Conservation (phyloP, 345 rosid genomes). For the Corchorus olitorius region DNA sequence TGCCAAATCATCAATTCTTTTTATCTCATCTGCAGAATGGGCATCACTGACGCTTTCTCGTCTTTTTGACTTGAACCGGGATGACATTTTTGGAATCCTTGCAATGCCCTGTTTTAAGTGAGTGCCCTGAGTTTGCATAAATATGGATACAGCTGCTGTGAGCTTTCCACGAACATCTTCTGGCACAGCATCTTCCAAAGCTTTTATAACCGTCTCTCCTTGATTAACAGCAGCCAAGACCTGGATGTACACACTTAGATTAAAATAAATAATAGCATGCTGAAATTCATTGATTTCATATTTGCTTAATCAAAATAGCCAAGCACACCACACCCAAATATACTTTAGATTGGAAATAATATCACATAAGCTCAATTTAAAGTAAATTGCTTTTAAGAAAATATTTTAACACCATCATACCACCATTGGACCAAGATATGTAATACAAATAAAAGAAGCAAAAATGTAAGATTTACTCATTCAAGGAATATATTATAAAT, state of each 20-base stretch:
- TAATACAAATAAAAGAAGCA: background rate
- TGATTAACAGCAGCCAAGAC: conserved; percentile 81
- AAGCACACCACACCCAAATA: too few relatives aligned
- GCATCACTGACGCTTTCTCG: conserved; percentile 45
- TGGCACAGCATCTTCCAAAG: conserved; percentile 91
- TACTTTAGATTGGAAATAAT: too few relatives aligned
- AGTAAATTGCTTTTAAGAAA: too few relatives aligned
- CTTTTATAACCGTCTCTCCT: conserved; percentile 84
- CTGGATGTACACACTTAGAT: conserved; percentile 49
- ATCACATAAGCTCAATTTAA: too few relatives aligned
- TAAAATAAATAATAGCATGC: conserved; percentile 19
- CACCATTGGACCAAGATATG: background rate
- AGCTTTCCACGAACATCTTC: conserved; percentile 92
- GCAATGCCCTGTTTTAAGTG: conserved; percentile 45
- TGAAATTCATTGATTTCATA: background rate
- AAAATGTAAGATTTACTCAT: background rate
- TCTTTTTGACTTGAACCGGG: conserved; percentile 36
- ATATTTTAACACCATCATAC: background rate
- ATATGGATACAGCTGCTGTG: conserved; percentile 60
- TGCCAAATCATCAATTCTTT: conserved; percentile 40
- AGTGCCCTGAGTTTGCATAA: conserved; percentile 54
- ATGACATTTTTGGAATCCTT: conserved; percentile 43
- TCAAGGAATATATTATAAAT: background rate
- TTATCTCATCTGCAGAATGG: conserved; percentile 41
- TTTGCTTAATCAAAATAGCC: background rate